Evolutionary conservation across 2,329 filamentous ascomycete species (phyloP).

Genomic region (Didymella arachidicola): DNA sequence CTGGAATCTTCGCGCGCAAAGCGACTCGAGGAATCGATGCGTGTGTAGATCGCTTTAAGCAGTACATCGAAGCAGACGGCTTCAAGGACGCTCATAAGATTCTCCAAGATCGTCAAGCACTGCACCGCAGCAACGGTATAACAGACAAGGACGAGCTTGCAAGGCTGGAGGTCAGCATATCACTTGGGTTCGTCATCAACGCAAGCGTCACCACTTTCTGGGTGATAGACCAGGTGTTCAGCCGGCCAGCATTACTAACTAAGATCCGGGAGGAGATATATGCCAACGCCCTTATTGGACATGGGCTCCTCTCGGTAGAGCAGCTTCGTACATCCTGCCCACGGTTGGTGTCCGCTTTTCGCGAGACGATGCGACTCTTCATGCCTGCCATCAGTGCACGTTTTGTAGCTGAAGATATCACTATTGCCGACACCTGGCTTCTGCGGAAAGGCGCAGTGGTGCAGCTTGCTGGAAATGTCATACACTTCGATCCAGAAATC

Average conservation of each 20-base stretch:
- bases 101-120: slow-evolving; percentile 33
- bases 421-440: slow-evolving; percentile 54
- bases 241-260: slow-evolving; percentile 49
- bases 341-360: slow-evolving; percentile 56
- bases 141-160: slow-evolving; percentile 24
- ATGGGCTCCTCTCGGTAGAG: slow-evolving; percentile 48
- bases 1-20: slow-evolving; percentile 50
- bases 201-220: slow-evolving; percentile 57
- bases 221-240: slow-evolving; percentile 55
- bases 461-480: slow-evolving; percentile 56
- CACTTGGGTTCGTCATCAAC: slow-evolving; percentile 53
- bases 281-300: slow-evolving; percentile 27
- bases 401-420: slow-evolving; percentile 53
- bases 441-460: slow-evolving; percentile 55
- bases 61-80: slow-evolving; percentile 38
- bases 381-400: slow-evolving; percentile 53
- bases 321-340: slow-evolving; percentile 53
- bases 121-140: slow-evolving; percentile 31
- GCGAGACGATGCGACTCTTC: slow-evolving; percentile 56
- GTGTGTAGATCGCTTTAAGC: slow-evolving; percentile 34
- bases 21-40: slow-evolving; percentile 49
- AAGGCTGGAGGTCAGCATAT: slow-evolving; percentile 36
- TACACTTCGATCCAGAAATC: slow-evolving; percentile 53
- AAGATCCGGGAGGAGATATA: slow-evolving; percentile 54
- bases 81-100: slow-evolving; percentile 33